Conservation (phyloP, 1,139 yeast species). For the Suhomyces taliae region DNA sequence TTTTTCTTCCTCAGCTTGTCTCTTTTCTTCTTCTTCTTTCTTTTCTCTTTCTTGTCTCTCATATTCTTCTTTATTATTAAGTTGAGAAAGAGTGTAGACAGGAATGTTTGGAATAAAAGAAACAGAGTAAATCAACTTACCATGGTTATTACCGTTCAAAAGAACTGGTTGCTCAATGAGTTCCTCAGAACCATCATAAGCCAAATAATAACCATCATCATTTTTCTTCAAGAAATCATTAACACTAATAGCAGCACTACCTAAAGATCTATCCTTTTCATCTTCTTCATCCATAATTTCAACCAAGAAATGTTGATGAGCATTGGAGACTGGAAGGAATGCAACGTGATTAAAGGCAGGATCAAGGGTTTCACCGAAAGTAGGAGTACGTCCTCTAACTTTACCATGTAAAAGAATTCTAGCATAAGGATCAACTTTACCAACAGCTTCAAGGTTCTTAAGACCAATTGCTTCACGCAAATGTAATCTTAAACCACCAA, state of each 20-base stretch:
- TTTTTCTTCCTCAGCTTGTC: conserved; percentile 42
- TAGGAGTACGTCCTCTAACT: conserved; percentile 54
- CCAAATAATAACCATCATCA: conserved; percentile 45
- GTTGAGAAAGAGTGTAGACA: conserved; percentile 58
- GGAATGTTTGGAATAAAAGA: conserved; percentile 66
- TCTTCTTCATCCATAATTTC: conserved; percentile 68
- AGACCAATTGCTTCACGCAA: conserved; percentile 55
- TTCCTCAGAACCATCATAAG: conserved; percentile 53
- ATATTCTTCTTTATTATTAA: conserved; percentile 40
- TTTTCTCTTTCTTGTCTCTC: conserved; percentile 26
- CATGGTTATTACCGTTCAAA: conserved; percentile 46
- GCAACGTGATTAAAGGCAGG: conserved; percentile 61
- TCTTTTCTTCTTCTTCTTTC: conserved; percentile 36
- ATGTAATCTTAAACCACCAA: conserved; percentile 66
- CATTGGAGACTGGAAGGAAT: conserved; percentile 63
- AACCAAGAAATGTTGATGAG: conserved; percentile 56
- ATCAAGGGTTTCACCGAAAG: conserved; percentile 53
- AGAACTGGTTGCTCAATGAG: conserved; percentile 47
- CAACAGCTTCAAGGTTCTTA: conserved; percentile 62
- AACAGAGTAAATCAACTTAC: conserved; percentile 54
- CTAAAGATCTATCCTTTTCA: conserved; percentile 64
- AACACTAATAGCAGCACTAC: conserved; percentile 53
- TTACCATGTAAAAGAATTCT: conserved; percentile 58
- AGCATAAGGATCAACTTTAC: conserved; percentile 73
- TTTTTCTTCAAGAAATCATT: conserved; percentile 49